These are phyloP conservation scores for Teunomyces tritomae DNA, from an alignment of 805 yeast genomes.

Conservation along the genomic window DNA sequence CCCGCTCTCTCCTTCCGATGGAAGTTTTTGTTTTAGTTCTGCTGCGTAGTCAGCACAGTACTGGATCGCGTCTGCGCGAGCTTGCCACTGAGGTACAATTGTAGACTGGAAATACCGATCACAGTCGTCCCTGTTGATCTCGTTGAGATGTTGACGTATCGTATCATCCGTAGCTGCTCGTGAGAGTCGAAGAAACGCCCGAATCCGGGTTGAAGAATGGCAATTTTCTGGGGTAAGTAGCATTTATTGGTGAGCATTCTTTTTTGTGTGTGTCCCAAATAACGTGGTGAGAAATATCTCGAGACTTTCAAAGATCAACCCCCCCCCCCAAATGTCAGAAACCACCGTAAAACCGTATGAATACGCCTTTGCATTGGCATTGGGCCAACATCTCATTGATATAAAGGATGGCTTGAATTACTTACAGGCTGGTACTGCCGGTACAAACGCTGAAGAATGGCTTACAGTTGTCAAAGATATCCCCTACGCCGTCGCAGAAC, in stretches of 20 bases:
- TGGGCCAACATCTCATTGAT: conserved; percentile 19
- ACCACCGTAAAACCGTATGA: conserved; percentile 2
- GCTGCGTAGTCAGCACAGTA: conserved; percentile 31
- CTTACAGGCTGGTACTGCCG: background rate
- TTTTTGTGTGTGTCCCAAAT: too few relatives aligned
- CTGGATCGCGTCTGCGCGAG: conserved; percentile 26
- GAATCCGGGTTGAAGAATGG: conserved; percentile 28
- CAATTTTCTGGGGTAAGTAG: conserved; percentile 34
- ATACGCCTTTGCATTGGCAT: conserved; percentile 26
- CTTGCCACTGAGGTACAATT: conserved; percentile 38
- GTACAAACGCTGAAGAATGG: too few relatives aligned
- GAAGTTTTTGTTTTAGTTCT: conserved; percentile 17
- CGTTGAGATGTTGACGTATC: conserved; percentile 38
- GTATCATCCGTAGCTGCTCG: conserved; percentile 41
- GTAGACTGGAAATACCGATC: conserved; percentile 23
- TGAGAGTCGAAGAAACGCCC: conserved; percentile 39
- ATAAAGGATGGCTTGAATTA: conserved; percentile 12
- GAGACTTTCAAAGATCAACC: background rate
- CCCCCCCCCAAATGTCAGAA: background rate
- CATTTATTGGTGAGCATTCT: background rate
- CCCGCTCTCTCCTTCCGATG: background rate
- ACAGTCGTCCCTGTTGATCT: conserved; percentile 21
- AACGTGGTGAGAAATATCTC: too few relatives aligned
- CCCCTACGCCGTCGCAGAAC: too few relatives aligned
- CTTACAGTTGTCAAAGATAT: too few relatives aligned